Evolutionary conservation across 2,329 filamentous ascomycete genomes (phyloP).

Genomic region (Periconia sp.): DNA sequence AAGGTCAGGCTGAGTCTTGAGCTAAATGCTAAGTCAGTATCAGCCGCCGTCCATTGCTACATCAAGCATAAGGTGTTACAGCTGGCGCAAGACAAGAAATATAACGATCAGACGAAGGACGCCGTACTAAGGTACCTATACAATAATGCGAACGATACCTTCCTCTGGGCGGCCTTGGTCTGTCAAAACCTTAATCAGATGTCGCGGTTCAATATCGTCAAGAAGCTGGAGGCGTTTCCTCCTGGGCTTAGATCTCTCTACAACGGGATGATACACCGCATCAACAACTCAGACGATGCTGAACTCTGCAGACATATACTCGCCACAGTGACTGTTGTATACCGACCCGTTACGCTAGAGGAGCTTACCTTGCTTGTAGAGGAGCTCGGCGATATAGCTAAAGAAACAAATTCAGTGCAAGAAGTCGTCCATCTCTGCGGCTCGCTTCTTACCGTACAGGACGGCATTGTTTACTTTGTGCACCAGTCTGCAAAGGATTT

Average conservation of each 20-base stretch:
- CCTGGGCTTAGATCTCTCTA: slow-evolving; percentile 44
- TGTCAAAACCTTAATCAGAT: slow-evolving; percentile 29
- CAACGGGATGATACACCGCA: slow-evolving; percentile 40
- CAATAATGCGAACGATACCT: slow-evolving; percentile 44
- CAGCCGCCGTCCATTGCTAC: slow-evolving; percentile 40
- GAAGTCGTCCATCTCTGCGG: slow-evolving; percentile 40
- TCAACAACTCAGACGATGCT: slow-evolving; percentile 27
- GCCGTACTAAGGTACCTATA: slow-evolving; percentile 17
- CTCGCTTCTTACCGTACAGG: slow-evolving; percentile 21
- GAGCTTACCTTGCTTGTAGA: slow-evolving; percentile 39
- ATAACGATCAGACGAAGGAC: not conserved
- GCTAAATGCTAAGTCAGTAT: slow-evolving; percentile 32
- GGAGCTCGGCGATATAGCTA: not conserved
- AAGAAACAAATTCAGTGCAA: slow-evolving; percentile 12
- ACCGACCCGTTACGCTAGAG: slow-evolving; percentile 40
- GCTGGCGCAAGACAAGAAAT: slow-evolving; percentile 14
- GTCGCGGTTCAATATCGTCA: slow-evolving; percentile 4
- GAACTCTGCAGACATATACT: slow-evolving; percentile 41
- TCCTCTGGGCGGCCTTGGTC: slow-evolving; percentile 37
- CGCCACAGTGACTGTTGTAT: slow-evolving; percentile 24
- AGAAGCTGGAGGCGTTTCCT: slow-evolving; percentile 21
- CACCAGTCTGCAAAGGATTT: slow-evolving; percentile 50
- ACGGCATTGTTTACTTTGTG: slow-evolving; percentile 24
- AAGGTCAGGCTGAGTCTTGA: slow-evolving; percentile 34
- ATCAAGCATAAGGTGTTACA: slow-evolving; percentile 38